Evolutionary conservation across 1,284 basidiomycete species (phyloP).

Genomic region (Papiliotrema laurentii): DNA sequence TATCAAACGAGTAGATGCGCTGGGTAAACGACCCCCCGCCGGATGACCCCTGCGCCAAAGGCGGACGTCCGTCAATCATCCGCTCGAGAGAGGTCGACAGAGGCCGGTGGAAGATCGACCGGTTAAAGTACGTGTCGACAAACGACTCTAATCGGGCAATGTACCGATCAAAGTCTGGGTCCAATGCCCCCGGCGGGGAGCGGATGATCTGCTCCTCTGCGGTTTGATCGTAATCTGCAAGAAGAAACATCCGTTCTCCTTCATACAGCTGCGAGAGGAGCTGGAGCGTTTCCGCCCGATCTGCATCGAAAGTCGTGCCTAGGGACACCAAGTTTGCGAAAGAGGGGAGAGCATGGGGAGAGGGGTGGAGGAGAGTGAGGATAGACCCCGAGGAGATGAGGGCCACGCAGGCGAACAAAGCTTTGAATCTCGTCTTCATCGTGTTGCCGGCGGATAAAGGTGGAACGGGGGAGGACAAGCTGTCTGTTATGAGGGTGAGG

Average conservation of each 20-base stretch:
- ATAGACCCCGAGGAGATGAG: background rate
- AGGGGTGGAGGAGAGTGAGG: background rate
- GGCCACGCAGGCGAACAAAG: background rate
- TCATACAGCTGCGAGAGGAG: conserved; percentile 7
- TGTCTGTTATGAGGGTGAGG: too few relatives aligned
- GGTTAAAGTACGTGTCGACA: conserved; percentile 6
- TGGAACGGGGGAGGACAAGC: too few relatives aligned
- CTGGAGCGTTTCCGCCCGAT: background rate
- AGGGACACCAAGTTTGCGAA: background rate
- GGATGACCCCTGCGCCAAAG: conserved; percentile 1
- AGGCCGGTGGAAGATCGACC: conserved; percentile 1
- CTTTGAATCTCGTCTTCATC: too few relatives aligned
- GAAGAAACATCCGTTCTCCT: conserved; percentile 8
- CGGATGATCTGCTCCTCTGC: background rate
- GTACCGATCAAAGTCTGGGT: conserved; percentile 14
- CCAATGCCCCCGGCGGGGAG: conserved; percentile 4
- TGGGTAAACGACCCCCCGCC: conserved; percentile 6
- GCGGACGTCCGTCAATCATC: conserved; percentile 10
- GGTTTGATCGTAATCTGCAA: conserved; percentile 1
- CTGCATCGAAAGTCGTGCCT: background rate
- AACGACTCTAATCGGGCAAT: conserved; percentile 13
- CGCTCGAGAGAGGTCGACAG: conserved; percentile 10
- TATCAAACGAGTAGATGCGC: conserved; percentile 13
- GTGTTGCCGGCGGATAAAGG: too few relatives aligned
- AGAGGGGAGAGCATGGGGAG: background rate